Percentiles rank a stretch among this genome's conserved stretches.
phyloP scores from a whole-genome alignment of 148 eudicot species.

The Arbutus unedo region DNA sequence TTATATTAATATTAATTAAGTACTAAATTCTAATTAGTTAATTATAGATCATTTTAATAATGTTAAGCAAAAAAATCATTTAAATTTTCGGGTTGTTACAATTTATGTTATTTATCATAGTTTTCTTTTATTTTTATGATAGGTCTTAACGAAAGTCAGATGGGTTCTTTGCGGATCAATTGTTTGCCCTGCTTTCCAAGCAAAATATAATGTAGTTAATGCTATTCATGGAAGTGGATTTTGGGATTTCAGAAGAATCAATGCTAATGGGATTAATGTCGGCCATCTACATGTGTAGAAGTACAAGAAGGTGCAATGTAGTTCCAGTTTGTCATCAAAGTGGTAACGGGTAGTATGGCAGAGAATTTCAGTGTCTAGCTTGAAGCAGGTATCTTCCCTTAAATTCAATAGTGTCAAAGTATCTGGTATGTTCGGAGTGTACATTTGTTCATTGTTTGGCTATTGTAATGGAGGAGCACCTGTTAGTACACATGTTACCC shows the following conservation, averaged over 20 bases:
- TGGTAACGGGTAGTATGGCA: constrained; percentile 85
- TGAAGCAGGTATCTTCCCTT: constrained; percentile 96
- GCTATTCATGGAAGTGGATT: constrained; percentile 52
- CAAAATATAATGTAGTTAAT: constrained; percentile 45
- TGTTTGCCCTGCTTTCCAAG: constrained; percentile 55
- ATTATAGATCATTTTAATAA: too few species aligned
- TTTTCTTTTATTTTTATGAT: neutral
- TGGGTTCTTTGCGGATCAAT: constrained; percentile 81
- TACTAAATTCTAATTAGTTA: too few species aligned
- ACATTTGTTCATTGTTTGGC: too few species aligned
- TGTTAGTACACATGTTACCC: too few species aligned
- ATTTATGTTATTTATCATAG: neutral
- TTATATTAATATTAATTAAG: too few species aligned
- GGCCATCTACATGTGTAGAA: constrained; percentile 28
- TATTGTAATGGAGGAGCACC: too few species aligned
- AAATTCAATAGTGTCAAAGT: too few species aligned
- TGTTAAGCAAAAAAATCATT: too few species aligned
- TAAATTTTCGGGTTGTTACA: too few species aligned
- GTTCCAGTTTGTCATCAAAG: constrained; percentile 80
- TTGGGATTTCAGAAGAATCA: constrained; percentile 49
- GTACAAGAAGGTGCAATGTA: constrained; percentile 45
- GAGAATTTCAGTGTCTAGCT: constrained; percentile 72
- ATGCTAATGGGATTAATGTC: constrained; percentile 29
- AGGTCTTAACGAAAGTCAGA: constrained; percentile 27
- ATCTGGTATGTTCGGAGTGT: too few species aligned